Evolutionary conservation across 345 rosid genomes (phyloP), one percentile per base, ranked within the genome.

Genomic region (Cardamine resedifolia): DNA sequence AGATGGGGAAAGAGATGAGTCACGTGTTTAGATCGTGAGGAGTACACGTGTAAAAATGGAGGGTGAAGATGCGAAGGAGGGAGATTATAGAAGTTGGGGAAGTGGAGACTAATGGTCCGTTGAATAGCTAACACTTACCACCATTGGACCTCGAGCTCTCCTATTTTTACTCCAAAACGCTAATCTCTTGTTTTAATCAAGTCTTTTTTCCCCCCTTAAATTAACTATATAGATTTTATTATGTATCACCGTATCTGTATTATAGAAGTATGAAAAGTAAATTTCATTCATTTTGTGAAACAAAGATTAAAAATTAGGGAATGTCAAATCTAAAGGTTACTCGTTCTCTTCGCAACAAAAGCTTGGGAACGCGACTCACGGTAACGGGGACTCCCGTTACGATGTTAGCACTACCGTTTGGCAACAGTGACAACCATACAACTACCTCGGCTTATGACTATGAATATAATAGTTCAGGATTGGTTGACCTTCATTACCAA

Each of bases 81-180:
- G 41, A 50, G 78, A 79, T 43, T 82, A 82, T 81, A 55, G 90
- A 78, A 87, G 78, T 83, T 82, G 81, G 84, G 77, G 83, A 79
- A 83, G 51, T 20, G 75, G 63, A 71, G 92, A 88, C 85, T 82
- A 81, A 72, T 85, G 90, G 97, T 89, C 93, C 70, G 78, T 51
- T 68, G 78, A 89, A 87, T 81, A 82, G 96, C 83, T 60, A 78
- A 86, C 96, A 86, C 2, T 71, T 77, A 6, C 79, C 81, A 81
- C 75, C 81, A 55, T 68, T 74, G 88, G 52, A 84, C 78, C 73
- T 33, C 33, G 80, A 70, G 89, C 74, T 86, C 82, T 74, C 67
- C 77, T 74, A 63, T 34, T 81, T 71, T 74, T 75, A 83, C 76
- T 81, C 72, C 61, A 59, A 73, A 73, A 76, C 68, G 74, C 61